phyloP scores from a whole-genome alignment of 805 yeast genomes.

The Ascoidea asiatica region DNA sequence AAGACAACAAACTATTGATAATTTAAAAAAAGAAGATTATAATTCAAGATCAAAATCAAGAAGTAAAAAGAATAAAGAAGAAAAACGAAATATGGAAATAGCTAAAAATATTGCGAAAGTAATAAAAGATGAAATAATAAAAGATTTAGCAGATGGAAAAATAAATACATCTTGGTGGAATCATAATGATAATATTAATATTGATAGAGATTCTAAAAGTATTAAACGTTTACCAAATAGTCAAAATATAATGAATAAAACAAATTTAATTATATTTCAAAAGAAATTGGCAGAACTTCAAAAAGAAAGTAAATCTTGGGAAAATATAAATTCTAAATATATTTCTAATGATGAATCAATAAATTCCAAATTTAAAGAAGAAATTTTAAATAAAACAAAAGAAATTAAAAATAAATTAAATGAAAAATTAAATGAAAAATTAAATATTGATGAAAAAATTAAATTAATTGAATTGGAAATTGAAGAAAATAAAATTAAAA shows the following conservation, averaged over 20 bases:
- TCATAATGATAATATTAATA: slow-evolving; percentile 17
- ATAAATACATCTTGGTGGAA: slow-evolving; percentile 62
- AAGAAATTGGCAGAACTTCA: slow-evolving; percentile 28
- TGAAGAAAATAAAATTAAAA: background rate
- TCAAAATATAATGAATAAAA: slow-evolving; percentile 38
- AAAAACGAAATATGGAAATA: slow-evolving; percentile 20
- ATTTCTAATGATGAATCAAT: background rate
- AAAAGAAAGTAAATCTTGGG: slow-evolving; percentile 37
- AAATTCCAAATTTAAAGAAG: background rate
- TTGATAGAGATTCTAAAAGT: slow-evolving; percentile 12
- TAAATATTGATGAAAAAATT: background rate
- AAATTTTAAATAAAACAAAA: too few relatives aligned
- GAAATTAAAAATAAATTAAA: background rate
- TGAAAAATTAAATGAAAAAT: background rate
- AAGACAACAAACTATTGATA: slow-evolving; percentile 24
- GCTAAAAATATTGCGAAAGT: slow-evolving; percentile 42
- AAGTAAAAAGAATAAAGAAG: slow-evolving; percentile 6
- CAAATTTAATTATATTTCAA: slow-evolving; percentile 32
- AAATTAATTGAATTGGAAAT: background rate
- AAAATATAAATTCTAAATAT: slow-evolving; percentile 7
- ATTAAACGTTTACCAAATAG: slow-evolving; percentile 39
- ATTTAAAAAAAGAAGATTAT: slow-evolving; percentile 15
- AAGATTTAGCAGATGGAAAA: slow-evolving; percentile 44
- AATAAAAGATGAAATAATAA: slow-evolving; percentile 48
- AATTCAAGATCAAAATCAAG: slow-evolving; percentile 13